Conservation (phyloP, 225 moss, liverwort and hornwort genomes). For the Pseudoscleropodium purum region DNA sequence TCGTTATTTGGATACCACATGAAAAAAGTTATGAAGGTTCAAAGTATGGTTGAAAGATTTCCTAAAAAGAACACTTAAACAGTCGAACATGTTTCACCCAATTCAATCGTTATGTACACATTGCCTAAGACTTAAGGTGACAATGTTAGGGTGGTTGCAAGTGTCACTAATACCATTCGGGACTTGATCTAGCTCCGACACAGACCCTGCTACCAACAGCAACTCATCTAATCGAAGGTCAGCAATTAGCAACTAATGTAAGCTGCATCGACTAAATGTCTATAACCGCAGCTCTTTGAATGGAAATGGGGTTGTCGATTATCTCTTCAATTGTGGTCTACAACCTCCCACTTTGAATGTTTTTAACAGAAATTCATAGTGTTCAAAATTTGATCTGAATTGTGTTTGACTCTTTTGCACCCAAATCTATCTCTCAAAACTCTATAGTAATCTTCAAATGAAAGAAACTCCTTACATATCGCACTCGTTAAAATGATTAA, state of each 20-base stretch:
- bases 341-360: background rate
- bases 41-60: background rate
- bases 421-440: background rate
- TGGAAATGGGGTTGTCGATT: background rate
- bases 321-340: background rate
- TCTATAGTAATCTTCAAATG: background rate
- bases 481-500: background rate
- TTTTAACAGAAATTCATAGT: background rate
- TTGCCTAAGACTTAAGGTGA: background rate
- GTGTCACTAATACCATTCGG: background rate
- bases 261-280: background rate
- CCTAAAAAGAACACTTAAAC: background rate
- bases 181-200: background rate
- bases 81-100: background rate
- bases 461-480: background rate
- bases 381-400: background rate
- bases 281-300: background rate
- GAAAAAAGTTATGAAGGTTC: background rate
- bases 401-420: background rate
- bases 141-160: background rate
- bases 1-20: background rate
- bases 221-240: background rate
- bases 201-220: background rate
- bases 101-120: background rate
- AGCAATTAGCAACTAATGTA: background rate